These are phyloP conservation scores for Misopates orontium DNA, from an alignment of 257 asterid genomes.

Conservation along the genomic window DNA sequence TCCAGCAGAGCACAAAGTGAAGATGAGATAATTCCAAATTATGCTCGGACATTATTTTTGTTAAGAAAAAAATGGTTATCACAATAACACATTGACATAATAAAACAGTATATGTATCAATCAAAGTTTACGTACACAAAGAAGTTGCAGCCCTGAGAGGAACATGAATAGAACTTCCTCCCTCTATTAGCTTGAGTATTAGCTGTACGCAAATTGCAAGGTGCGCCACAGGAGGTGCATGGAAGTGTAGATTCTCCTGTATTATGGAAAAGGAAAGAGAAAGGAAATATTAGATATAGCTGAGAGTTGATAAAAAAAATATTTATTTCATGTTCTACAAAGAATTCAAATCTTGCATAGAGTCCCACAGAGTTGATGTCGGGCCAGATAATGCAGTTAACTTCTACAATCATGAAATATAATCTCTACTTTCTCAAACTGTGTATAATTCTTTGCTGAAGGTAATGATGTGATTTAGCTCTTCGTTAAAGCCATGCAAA, in stretches of 20 bases:
- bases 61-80: constrained; percentile 12
- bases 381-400: constrained; percentile 21
- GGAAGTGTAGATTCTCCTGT: constrained; percentile 75
- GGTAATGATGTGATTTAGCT: background rate
- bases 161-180: constrained; percentile 91
- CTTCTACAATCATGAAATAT: background rate
- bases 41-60: constrained; percentile 12
- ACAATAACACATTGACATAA: constrained; percentile 1
- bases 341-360: constrained; percentile 4
- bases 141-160: constrained; percentile 75
- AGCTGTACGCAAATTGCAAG: constrained; percentile 81
- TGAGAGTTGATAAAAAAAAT: background rate
- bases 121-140: constrained; percentile 64
- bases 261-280: constrained; percentile 12
- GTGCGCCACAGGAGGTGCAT: constrained; percentile 75
- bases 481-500: constrained; percentile 20
- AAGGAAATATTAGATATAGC: constrained; percentile 18
- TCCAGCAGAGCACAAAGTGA: background rate
- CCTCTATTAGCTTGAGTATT: constrained; percentile 85
- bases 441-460: background rate
- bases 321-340: background rate
- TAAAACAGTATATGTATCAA: constrained; percentile 19
- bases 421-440: background rate
- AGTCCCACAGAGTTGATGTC: background rate
- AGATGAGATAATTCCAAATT: background rate